Evolutionary conservation across 1,284 basidiomycete genomes (phyloP).

Genomic region (Cryptococcus neoformans): DNA sequence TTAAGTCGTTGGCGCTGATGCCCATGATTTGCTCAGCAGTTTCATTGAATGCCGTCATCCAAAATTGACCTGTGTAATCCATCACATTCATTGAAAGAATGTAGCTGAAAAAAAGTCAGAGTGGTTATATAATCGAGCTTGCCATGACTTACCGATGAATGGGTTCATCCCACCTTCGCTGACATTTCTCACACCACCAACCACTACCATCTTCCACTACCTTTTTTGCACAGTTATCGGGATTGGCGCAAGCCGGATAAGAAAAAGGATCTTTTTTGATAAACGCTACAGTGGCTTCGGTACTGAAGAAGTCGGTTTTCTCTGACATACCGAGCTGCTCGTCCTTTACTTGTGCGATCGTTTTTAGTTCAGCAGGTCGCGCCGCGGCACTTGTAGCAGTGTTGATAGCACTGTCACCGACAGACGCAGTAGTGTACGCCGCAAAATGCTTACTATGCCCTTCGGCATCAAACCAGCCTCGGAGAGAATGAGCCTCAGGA

Average conservation of each 20-base stretch:
- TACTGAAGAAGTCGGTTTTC: conserved; percentile 77
- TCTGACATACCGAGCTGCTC: conserved; percentile 73
- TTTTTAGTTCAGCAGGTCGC: conserved; percentile 67
- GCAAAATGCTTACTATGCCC: conserved; percentile 66
- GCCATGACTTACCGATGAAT: conserved; percentile 66
- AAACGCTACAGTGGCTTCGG: conserved; percentile 81
- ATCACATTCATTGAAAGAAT: conserved; percentile 84
- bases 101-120: conserved; percentile 58
- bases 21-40: conserved; percentile 75
- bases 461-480: conserved; percentile 82
- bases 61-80: conserved; percentile 83
- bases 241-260: conserved; percentile 84
- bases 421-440: conserved; percentile 58
- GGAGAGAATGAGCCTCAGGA: conserved; percentile 74
- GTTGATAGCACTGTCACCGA: conserved; percentile 20
- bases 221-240: conserved; percentile 84
- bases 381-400: conserved; percentile 31
- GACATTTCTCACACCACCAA: conserved; percentile 96
- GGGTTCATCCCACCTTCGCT: conserved; percentile 67
- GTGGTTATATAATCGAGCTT: background rate
- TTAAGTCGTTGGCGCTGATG: conserved; percentile 74
- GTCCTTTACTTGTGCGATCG: conserved; percentile 78
- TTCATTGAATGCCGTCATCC: conserved; percentile 97
- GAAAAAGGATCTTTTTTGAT: conserved; percentile 82
- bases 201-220: conserved; percentile 65